Evolutionary conservation across 1,139 yeast genomes (phyloP).

Genomic region (Taphrina deformans): DNA sequence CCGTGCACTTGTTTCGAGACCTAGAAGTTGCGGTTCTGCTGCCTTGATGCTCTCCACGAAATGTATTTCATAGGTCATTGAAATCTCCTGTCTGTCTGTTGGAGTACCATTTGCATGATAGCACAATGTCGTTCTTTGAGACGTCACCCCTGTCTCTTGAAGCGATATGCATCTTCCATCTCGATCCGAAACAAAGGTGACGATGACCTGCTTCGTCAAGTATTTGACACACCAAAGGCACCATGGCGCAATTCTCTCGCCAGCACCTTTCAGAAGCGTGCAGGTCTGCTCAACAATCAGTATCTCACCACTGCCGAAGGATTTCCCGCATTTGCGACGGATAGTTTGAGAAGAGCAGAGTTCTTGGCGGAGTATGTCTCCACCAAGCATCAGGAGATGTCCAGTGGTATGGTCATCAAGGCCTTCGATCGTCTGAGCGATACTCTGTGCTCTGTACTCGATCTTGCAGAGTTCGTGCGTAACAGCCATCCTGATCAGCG

Average conservation of each 20-base stretch:
- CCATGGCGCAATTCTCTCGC: conserved; percentile 26
- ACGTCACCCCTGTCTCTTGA: not conserved
- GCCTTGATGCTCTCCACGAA: no score
- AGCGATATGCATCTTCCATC: not conserved
- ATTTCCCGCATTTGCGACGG: conserved; percentile 62
- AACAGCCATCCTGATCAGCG: conserved; percentile 71
- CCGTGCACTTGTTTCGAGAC: no score
- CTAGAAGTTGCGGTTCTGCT: no score
- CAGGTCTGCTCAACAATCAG: conserved; percentile 76
- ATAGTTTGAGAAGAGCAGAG: conserved; percentile 65
- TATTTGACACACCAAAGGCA: conserved; percentile 38
- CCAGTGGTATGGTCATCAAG: conserved; percentile 59
- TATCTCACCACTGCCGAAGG: conserved; percentile 70
- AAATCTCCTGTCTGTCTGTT: no score
- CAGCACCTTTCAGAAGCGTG: conserved; percentile 37
- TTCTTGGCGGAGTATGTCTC: conserved; percentile 59
- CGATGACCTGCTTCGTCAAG: conserved; percentile 38
- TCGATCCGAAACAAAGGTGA: conserved; percentile 30
- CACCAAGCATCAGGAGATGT: conserved; percentile 46
- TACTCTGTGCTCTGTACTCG: conserved; percentile 85
- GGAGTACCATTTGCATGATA: conserved; percentile 5
- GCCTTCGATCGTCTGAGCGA: conserved; percentile 84
- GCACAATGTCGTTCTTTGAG: conserved; percentile 3
- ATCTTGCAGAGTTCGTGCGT: conserved; percentile 87
- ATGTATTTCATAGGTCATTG: no score